Conservation (phyloP, 2,329 filamentous ascomycete genomes). For the Ophiocordyceps sinensis region DNA sequence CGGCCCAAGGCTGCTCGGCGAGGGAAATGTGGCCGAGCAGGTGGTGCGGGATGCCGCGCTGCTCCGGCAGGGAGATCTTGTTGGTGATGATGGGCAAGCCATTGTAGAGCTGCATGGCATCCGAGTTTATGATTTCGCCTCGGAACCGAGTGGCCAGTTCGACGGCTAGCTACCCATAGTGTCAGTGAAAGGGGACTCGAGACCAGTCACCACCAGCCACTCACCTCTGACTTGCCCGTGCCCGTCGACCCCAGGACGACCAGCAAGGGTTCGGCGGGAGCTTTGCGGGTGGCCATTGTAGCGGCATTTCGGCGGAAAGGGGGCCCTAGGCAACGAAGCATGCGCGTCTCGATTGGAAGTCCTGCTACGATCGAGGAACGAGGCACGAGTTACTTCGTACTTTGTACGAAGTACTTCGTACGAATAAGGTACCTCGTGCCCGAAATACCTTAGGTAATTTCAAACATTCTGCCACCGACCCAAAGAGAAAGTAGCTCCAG, state of each 20-base stretch:
- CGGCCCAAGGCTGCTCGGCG: conserved; percentile 68
- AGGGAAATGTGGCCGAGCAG: conserved; percentile 66
- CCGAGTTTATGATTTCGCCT: conserved; percentile 91
- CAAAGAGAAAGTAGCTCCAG: too few species aligned
- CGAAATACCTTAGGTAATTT: too few species aligned
- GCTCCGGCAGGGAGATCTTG: conserved; percentile 65
- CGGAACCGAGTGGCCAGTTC: conserved; percentile 71
- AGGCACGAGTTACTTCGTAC: too few species aligned
- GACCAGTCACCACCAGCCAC: conserved; percentile 4
- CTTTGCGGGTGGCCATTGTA: conserved; percentile 22
- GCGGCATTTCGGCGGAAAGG: conserved; percentile 18
- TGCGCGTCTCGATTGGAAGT: conserved; percentile 2
- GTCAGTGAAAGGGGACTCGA: not conserved
- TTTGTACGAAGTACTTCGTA: too few species aligned
- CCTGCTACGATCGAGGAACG: too few species aligned
- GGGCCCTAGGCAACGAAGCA: conserved; percentile 12
- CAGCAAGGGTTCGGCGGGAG: conserved; percentile 48
- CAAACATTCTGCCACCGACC: too few species aligned
- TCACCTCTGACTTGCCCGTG: conserved; percentile 83
- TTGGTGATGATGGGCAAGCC: conserved; percentile 93
- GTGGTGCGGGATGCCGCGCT: conserved; percentile 72
- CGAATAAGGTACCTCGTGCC: too few species aligned
- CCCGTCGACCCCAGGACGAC: conserved; percentile 81
- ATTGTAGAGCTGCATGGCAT: conserved; percentile 94
- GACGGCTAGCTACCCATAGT: conserved; percentile 56